Conservation (phyloP, 345 rosid species). For the Aquilaria malaccensis region DNA sequence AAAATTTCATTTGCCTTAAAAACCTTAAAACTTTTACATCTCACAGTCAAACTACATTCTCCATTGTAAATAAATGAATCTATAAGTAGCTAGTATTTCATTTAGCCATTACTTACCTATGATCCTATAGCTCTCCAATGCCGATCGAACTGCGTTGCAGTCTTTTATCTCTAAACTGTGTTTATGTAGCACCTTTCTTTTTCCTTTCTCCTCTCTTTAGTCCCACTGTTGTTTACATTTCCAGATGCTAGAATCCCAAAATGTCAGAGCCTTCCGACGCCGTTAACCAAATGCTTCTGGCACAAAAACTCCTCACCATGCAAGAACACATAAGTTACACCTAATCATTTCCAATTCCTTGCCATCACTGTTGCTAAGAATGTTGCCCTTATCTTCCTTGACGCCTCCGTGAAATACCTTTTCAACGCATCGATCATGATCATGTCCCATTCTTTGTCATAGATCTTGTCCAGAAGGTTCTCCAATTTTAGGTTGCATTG, state of each 20-base stretch:
- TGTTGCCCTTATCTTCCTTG: slow-evolving; percentile 60
- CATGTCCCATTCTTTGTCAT: slow-evolving; percentile 67
- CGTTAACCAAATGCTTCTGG: slow-evolving; percentile 37
- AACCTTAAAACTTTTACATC: no score
- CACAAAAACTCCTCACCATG: slow-evolving; percentile 61
- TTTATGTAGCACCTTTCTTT: no score
- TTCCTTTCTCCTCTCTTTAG: no score
- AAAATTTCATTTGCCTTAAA: no score
- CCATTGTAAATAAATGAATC: no score
- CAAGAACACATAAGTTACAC: slow-evolving; percentile 57
- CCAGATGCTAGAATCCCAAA: slow-evolving; percentile 45
- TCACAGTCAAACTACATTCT: no score
- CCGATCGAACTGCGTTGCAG: no score
- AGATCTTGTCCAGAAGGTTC: slow-evolving; percentile 49
- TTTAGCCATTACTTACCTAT: no score
- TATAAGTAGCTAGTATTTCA: no score
- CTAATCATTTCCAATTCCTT: slow-evolving; percentile 42
- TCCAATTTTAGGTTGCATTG: slow-evolving; percentile 44
- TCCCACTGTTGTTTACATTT: slow-evolving; percentile 1
- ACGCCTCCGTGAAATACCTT: slow-evolving; percentile 54
- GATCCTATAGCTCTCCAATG: no score
- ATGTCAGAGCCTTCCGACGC: slow-evolving; percentile 56
- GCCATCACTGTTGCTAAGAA: slow-evolving; percentile 72
- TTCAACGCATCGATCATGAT: slow-evolving; percentile 64
- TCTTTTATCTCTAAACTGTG: no score